Base-by-base conservation (phyloP, 768 basidiomycete genomes). In the Boletus bicolor region DNA sequence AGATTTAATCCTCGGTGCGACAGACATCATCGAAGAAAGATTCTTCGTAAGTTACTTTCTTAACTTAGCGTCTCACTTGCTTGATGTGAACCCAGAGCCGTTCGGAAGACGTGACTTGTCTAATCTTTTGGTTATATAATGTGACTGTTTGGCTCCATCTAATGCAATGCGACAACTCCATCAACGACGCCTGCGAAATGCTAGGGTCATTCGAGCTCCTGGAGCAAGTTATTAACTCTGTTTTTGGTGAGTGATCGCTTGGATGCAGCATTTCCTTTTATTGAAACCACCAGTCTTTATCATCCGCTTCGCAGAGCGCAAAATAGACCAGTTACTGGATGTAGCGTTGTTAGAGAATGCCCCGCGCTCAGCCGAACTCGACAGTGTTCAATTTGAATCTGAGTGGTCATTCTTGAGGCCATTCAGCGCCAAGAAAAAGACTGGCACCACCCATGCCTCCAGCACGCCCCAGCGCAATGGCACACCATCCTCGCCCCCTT, bases 91-190 rank as follows among this genome's bases (percentile, higher is more conserved):
- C 65, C 21, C 50, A 98, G 95, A 85, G 75, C 64, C 85, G 83
- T 58, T 80, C 89, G 21, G 93, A 97, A 62, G 91, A 98, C 68
- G 72, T 97, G 32, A 85, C 91, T 5, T 86, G 84, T 66, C 79
- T 96, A 26, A 81, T 94, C 35, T 98, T 98, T 72, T 99, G 97
- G 95, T 74, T 96, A 44, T 91, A 93, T 73, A 99, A 99, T 70
- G 81, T 85, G 19, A 92, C 91, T 10, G 72, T 93, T 30, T 89
- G 96, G 81, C 79, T 98, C 15, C 93, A 98, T 74, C 82, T 98
- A 46, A 79, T 99, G 75, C 84, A 88, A 54, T 93, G 90, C 65
- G 91, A 93, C 69, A 81, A 82, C 52, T 82, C 87, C 17, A 85
- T 93, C 61, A 85, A 82, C 55, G 83, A 84, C 55, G 82, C 86